These are phyloP conservation scores for Carex myosuroides DNA, from an alignment of 176 grass and related monocot species.

Conservation along the genomic window DNA sequence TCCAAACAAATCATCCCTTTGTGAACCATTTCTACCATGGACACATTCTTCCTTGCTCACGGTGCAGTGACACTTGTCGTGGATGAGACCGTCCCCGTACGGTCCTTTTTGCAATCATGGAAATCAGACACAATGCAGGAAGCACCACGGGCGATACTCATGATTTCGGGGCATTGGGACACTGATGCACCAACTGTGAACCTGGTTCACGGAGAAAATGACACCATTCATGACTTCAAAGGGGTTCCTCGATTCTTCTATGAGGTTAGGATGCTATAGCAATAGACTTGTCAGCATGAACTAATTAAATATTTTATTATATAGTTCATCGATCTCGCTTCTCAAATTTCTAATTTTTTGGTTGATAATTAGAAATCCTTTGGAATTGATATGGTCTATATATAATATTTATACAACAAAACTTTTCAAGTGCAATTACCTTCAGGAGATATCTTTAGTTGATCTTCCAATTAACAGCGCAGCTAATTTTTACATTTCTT, in stretches of 20 bases:
- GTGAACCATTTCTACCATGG: slow-evolving; percentile 12
- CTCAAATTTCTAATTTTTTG: too few species aligned
- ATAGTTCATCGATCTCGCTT: too few species aligned
- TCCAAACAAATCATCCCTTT: neutral
- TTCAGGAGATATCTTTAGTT: too few species aligned
- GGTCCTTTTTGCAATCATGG: slow-evolving; percentile 35
- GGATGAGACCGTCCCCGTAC: slow-evolving; percentile 12
- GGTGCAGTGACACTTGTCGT: slow-evolving; percentile 25
- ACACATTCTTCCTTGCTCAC: slow-evolving; percentile 36
- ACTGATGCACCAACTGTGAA: slow-evolving; percentile 51
- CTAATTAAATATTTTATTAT: too few species aligned
- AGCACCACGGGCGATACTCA: slow-evolving; percentile 51
- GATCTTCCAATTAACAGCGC: too few species aligned
- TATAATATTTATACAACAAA: too few species aligned
- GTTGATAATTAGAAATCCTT: too few species aligned
- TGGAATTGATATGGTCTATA: too few species aligned
- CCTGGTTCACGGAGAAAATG: slow-evolving; percentile 37
- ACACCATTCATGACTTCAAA: slow-evolving; percentile 74
- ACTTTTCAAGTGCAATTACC: too few species aligned
- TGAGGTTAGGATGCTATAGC: too few species aligned
- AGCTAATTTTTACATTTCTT: too few species aligned
- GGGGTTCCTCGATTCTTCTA: slow-evolving; percentile 35
- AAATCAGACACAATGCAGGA: slow-evolving; percentile 1
- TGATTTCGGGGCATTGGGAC: slow-evolving; percentile 85
- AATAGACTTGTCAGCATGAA: too few species aligned